Evolutionary conservation across 2,329 filamentous ascomycete genomes (phyloP).

Genomic region (Tolypocladium paradoxum): DNA sequence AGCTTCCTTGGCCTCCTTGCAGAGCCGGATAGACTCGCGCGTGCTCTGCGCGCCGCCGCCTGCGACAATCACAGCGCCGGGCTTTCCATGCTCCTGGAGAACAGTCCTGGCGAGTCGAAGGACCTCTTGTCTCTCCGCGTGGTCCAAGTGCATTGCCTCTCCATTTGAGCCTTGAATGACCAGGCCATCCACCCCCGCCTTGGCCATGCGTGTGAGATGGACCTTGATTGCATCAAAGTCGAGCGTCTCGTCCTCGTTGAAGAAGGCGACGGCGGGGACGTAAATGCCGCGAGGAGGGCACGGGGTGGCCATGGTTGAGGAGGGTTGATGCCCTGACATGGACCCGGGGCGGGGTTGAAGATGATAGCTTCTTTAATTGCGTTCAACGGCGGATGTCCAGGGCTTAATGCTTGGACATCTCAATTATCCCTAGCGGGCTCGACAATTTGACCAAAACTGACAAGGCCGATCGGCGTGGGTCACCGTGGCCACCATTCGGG

Average conservation of each 20-base stretch:
- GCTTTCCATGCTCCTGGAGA: slow-evolving; percentile 1
- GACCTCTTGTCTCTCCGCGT: slow-evolving; percentile 58
- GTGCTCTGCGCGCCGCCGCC: slow-evolving; percentile 68
- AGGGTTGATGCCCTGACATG: too few species aligned
- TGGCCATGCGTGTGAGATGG: slow-evolving; percentile 34
- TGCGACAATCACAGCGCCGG: slow-evolving; percentile 45
- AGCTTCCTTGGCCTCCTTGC: slow-evolving; percentile 55
- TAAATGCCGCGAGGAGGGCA: slow-evolving; percentile 20
- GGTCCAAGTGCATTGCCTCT: slow-evolving; percentile 69
- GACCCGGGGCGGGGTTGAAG: not conserved
- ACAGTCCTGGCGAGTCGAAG: slow-evolving; percentile 43
- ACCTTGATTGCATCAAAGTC: slow-evolving; percentile 19
- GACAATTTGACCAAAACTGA: not conserved
- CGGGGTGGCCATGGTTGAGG: not conserved
- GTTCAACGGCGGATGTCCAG: not conserved
- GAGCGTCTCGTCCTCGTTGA: slow-evolving; percentile 22
- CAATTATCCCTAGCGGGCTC: not conserved
- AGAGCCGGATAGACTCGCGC: slow-evolving; percentile 61
- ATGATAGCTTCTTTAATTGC: not conserved
- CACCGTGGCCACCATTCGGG: not conserved
- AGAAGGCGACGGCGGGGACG: slow-evolving; percentile 26
- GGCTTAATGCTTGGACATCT: not conserved
- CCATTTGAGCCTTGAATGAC: slow-evolving; percentile 77
- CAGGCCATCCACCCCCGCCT: slow-evolving; percentile 62
- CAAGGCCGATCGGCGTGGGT: not conserved